Evolutionary conservation across 805 yeast genomes (phyloP), one percentile per base, ranked within the genome.

Genomic region (Yamadazyma laniorum): DNA sequence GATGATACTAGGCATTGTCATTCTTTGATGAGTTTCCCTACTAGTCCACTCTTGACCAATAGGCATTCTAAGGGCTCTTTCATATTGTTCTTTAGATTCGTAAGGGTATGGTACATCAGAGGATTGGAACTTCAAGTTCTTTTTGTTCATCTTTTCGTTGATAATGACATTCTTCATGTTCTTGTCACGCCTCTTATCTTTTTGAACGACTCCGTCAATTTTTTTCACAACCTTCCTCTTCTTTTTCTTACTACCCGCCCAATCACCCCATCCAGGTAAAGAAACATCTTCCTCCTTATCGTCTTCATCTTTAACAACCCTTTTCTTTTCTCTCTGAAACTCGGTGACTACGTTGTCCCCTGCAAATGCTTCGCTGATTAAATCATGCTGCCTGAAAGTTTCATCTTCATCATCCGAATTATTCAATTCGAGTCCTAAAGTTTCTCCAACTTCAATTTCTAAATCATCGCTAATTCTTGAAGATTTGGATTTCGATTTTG

Each of bases 181-280:
- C 57, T 80, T 82, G 60, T 93, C 98, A 58, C 72, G 75, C 61
- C 99, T 80, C 56, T 81, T 78, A 49, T 84, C 80, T 44, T 74
- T 72, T 23, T 74, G 72, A 26, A 77, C 82, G 34, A 89, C 80
- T 33, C 99, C 98, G 52, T 82, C 79, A 18, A 86, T 68, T 48
- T 79, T 85, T 51, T 84, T 79, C 25, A 82, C 71, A 39, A 84
- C 71, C 57, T 80, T 83, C 56, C 78, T 75, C 55, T 74, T 73
- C 57, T 67, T 67, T 41, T 53, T 62, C 29, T 55, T 52, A 7
- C 75, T 78, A 26, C 96, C 96, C 8, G 91, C 85, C 99, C 99
- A 93, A 30, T 84, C 85, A 33, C 98, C 98, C 97, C 98, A 93
- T 1, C 99, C 99, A 3, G 97, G 98, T 36, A 90, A 63, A 0